Conservation (phyloP, 2,329 filamentous ascomycete species). For the Diaporthe sp. region DNA sequence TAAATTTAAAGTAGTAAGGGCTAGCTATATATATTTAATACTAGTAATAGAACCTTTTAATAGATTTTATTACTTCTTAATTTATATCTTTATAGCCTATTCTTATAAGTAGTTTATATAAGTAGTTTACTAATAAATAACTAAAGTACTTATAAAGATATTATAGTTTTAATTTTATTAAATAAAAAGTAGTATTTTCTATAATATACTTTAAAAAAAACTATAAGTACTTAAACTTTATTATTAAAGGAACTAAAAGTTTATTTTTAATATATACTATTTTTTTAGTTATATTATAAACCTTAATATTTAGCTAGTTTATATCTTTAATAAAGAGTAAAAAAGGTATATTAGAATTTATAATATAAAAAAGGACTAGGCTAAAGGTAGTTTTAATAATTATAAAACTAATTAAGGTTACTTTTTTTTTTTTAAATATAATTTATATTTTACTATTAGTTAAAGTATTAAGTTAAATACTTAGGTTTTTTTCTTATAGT, state of each 20-base stretch:
- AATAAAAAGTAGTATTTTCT: background rate
- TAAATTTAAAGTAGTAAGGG: background rate
- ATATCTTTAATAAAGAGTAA: background rate
- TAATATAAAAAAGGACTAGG: background rate
- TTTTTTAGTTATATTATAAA: background rate
- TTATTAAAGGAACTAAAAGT: background rate
- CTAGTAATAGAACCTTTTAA: background rate
- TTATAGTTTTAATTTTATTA: background rate
- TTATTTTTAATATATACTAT: background rate
- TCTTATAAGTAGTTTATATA: background rate
- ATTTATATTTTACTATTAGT: too few species aligned
- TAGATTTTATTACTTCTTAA: background rate
- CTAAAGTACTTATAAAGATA: background rate
- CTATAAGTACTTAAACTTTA: background rate
- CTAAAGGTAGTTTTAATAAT: background rate
- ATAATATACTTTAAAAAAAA: background rate
- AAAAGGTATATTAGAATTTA: background rate
- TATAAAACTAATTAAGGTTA: too few species aligned
- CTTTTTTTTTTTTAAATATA: too few species aligned
- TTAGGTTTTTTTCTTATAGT: background rate
- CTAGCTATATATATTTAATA: background rate
- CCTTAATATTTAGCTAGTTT: background rate
- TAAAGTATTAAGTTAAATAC: too few species aligned
- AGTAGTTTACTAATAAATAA: conserved; percentile 3
- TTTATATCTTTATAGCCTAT: background rate